Base-by-base conservation (phyloP, 495 filamentous ascomycete genomes). In the Choiromyces venosus region DNA sequence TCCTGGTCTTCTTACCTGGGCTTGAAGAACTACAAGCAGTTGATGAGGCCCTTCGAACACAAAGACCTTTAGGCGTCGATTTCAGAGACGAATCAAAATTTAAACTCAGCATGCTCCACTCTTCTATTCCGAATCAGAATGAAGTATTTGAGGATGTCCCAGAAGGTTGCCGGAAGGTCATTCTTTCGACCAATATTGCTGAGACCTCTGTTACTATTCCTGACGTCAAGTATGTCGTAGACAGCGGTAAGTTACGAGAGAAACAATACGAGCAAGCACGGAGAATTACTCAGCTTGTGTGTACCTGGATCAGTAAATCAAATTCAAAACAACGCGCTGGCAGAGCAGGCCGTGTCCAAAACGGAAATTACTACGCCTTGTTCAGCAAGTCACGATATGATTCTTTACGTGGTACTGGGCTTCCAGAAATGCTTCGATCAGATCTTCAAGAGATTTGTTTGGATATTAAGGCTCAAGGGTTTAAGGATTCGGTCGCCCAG, bases 191-290 rank as follows among this genome's bases (percentile, higher is more conserved):
- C 0, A 88, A 89, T 74, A 86, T 89, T 68, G 87, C 87, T 3
- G 88, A 89, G 76, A 88, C 88, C 0, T 89, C 87, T 6, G 77
- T 89, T 38, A 89, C 88, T 3, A 85, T 89, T 52, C 85, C 87
- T 14, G 88, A 89, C 71, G 86, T 89, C 37, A 83, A 84, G 70
- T 86, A 84, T 73, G 87, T 89, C 25, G 81, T 89, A 38, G 88
- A 89, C 73, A 81, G 83, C 21, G 88, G 87, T 33, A 88, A 87
- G 74, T 77, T 85, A 42, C 83, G 87, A 66, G 85, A 86, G 69
- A 84, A 84, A 37, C 82, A 85, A 61, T 88, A 86, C 69, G 84
- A 88, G 70, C 82, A 84, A 67, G 73, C 70, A 19, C 77, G 82
- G 37, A 83, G 84, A 25, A 85, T 87, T 70, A 84, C 82, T 36